These are phyloP conservation scores for Cladophialophora immunda DNA, from an alignment of 2,329 filamentous ascomycete genomes.

Conservation along the genomic window DNA sequence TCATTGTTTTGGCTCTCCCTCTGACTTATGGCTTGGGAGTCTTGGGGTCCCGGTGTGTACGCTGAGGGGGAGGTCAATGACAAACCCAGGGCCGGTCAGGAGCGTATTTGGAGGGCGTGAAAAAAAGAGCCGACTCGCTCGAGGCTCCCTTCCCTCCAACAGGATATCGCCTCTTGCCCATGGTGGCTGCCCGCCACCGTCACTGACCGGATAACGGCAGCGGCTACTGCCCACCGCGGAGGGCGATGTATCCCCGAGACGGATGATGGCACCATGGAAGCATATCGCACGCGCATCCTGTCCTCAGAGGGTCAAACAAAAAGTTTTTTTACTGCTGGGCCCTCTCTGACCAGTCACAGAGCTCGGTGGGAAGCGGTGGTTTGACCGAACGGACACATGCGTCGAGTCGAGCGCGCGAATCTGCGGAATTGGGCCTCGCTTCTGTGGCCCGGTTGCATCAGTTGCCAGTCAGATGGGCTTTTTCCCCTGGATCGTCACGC, in stretches of 20 bases:
- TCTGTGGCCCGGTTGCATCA: not conserved
- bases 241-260: not conserved
- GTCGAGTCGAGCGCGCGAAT: not conserved
- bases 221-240: not conserved
- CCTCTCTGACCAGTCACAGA: not conserved
- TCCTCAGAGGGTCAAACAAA: not conserved
- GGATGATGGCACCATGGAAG: not conserved
- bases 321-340: not conserved
- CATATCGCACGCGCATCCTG: not conserved
- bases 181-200: not conserved
- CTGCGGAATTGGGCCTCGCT: not conserved
- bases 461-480: not conserved
- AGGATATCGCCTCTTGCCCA: slow-evolving; percentile 12
- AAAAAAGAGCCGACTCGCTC: slow-evolving; percentile 1
- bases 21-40: not conserved
- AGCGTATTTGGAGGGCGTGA: slow-evolving; percentile 12
- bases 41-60: not conserved
- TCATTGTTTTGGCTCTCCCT: slow-evolving; percentile 10
- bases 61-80: slow-evolving; percentile 8
- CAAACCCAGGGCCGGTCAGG: slow-evolving; percentile 6
- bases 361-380: not conserved
- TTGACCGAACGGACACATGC: not conserved
- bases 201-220: slow-evolving; percentile 19
- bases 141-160: slow-evolving; percentile 4
- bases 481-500: slow-evolving; percentile 2